Evolutionary conservation across 2,329 filamentous ascomycete genomes (phyloP), one percentile per base, ranked within the genome.

Genomic region (Lachnum nothofagi): DNA sequence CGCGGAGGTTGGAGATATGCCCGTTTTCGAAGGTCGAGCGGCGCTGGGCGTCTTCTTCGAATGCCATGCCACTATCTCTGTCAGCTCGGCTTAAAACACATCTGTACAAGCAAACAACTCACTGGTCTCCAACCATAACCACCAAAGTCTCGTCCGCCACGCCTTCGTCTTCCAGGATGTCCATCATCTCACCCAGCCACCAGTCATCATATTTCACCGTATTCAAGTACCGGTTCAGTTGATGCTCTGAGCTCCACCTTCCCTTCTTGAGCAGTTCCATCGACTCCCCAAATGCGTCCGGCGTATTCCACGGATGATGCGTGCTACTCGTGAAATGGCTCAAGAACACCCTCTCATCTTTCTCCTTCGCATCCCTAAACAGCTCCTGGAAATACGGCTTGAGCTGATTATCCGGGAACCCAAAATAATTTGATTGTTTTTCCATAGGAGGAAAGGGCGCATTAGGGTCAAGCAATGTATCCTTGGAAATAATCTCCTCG

Each of bases 141-240:
- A 74, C 67, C 5, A 74, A 60, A 3, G 71, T 74, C 51, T 69
- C 65, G 48, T 73, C 67, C n/a, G 69, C 65, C 14, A 74, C 68
- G 20, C 68, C 70, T 3, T 65, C 56, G 27, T 73, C 67, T 22
- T 74, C 69, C 6, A 74, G 62, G 4, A 51, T 34, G 38, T 51
- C 44, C 48, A 51, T 49, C n/a, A 44, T 20, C 24, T 49, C 33
- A 3, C 46, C 46, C 14, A 49, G 33, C 46, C 46, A 49, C 7
- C 35, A 37, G 35, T 49, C 46, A 9, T 22, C 33, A 25, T 49
- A 37, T 17, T 37, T 37, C n/a, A 37, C 17, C 10, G 34, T 37
- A 37, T 37, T 37, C 33, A 74, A 53, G 56, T 72, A 75, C 46
- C 63, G 62, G 49, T 74, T 72, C 27, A 62, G 46, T 9, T 34